Conservation (phyloP, 129 eudicot species). For the Dittrichia graveolens region DNA sequence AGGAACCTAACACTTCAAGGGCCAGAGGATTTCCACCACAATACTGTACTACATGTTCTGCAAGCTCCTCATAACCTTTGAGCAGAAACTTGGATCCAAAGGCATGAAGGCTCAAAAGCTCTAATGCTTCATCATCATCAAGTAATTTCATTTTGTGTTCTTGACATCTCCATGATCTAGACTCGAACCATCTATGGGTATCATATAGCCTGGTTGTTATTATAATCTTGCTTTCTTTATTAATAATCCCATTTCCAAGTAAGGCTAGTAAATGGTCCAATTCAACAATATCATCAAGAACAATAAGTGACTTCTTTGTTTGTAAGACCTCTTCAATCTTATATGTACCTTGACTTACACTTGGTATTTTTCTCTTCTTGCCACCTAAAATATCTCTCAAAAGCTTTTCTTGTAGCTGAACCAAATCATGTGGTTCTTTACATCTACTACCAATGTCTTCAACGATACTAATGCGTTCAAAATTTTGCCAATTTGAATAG, state of each 20-base stretch:
- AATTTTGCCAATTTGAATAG: constrained; percentile 14
- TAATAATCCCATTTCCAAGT: not conserved
- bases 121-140: not conserved
- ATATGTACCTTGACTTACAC: constrained; percentile 2
- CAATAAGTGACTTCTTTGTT: constrained; percentile 1
- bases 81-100: not conserved
- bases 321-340: not conserved
- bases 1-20: constrained; percentile 10
- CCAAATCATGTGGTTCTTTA: not conserved
- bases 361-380: not conserved
- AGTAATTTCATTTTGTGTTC: not conserved
- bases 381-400: constrained; percentile 19
- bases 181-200: not conserved
- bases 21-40: constrained; percentile 21
- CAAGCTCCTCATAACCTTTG: not conserved
- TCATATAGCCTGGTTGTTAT: not conserved
- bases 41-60: not conserved
- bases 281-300: constrained; percentile 26
- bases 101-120: constrained; percentile 7
- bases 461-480: constrained; percentile 23
- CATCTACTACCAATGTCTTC: not conserved
- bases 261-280: not conserved
- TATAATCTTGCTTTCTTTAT: constrained; percentile 1
- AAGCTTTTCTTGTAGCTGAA: constrained; percentile 24
- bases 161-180: constrained; percentile 1